These are phyloP conservation scores for Mollisiaceae sp. DNA, from an alignment of 2,329 filamentous ascomycete genomes.

Conservation along the genomic window DNA sequence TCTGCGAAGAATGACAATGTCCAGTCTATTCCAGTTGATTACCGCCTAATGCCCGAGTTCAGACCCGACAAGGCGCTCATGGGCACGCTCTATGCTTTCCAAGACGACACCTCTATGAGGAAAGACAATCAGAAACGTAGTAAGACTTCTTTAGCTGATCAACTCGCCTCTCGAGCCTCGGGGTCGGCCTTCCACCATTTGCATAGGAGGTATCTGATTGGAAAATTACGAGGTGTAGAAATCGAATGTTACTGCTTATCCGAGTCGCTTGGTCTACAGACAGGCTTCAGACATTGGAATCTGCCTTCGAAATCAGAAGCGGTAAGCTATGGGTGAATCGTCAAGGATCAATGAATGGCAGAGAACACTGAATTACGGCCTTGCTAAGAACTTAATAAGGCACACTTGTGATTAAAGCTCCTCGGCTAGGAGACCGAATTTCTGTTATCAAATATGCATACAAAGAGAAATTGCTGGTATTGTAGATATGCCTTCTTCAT, in stretches of 20 bases:
- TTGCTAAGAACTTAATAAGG: neutral
- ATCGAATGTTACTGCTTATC: too few species aligned
- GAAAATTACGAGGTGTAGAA: too few species aligned
- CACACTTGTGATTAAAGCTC: neutral
- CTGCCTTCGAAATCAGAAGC: too few species aligned
- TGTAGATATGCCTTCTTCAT: slow-evolving; percentile 27
- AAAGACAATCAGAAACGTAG: slow-evolving; percentile 37
- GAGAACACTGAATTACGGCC: too few species aligned
- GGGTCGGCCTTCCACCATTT: too few species aligned
- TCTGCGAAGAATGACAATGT: slow-evolving; percentile 43
- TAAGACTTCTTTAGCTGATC: slow-evolving; percentile 56
- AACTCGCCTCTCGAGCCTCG: slow-evolving; percentile 52
- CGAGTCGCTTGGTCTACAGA: too few species aligned
- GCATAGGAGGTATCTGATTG: too few species aligned
- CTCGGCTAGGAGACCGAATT: neutral
- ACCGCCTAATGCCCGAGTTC: slow-evolving; percentile 51
- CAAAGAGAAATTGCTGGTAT: neutral
- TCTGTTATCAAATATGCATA: neutral
- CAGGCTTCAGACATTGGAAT: too few species aligned
- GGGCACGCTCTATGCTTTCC: slow-evolving; percentile 50
- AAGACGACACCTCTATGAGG: slow-evolving; percentile 27
- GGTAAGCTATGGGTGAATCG: slow-evolving; percentile 11
- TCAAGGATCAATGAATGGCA: too few species aligned
- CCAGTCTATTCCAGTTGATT: slow-evolving; percentile 52
- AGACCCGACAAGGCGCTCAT: slow-evolving; percentile 48